These are phyloP conservation scores for Auricularia sp. DNA, from an alignment of 768 basidiomycete genomes.

Conservation along the genomic window DNA sequence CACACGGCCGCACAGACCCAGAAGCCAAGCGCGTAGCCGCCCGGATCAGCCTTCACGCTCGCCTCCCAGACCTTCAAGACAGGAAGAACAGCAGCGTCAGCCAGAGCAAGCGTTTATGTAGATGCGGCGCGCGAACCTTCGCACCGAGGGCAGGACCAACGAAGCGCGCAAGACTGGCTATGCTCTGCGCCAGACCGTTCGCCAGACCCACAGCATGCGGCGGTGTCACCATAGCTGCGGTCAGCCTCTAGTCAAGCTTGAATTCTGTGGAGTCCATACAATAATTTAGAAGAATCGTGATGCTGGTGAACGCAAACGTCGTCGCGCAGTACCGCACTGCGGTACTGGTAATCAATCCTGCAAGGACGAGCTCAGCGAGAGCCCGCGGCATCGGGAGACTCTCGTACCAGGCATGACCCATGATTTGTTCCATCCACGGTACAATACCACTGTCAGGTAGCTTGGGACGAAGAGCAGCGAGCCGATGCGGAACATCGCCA, in stretches of 20 bases:
- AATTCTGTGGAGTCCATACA: not conserved
- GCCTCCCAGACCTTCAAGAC: slow-evolving; percentile 55
- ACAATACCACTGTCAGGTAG: slow-evolving; percentile 70
- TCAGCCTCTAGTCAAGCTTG: not conserved
- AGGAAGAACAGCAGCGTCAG: not conserved
- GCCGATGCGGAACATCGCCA: slow-evolving; percentile 85
- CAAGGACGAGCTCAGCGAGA: not conserved
- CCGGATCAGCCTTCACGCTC: slow-evolving; percentile 56
- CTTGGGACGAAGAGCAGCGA: slow-evolving; percentile 81
- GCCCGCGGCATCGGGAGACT: not conserved
- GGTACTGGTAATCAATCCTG: slow-evolving; percentile 74
- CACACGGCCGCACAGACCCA: slow-evolving; percentile 53
- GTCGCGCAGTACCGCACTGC: slow-evolving; percentile 80
- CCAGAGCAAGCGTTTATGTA: not conserved
- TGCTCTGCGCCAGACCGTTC: slow-evolving; percentile 93
- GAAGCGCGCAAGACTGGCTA: slow-evolving; percentile 87
- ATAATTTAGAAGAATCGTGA: slow-evolving; percentile 80
- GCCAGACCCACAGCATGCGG: slow-evolving; percentile 81
- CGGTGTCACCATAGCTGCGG: slow-evolving; percentile 61
- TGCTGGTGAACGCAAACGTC: slow-evolving; percentile 84
- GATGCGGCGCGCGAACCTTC: slow-evolving; percentile 40
- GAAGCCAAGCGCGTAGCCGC: slow-evolving; percentile 69
- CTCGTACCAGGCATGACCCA: slow-evolving; percentile 74
- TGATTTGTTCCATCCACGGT: slow-evolving; percentile 52
- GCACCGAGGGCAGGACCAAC: slow-evolving; percentile 79